Conservation (phyloP, 179 eudicot species). For the Silene vulgaris region DNA sequence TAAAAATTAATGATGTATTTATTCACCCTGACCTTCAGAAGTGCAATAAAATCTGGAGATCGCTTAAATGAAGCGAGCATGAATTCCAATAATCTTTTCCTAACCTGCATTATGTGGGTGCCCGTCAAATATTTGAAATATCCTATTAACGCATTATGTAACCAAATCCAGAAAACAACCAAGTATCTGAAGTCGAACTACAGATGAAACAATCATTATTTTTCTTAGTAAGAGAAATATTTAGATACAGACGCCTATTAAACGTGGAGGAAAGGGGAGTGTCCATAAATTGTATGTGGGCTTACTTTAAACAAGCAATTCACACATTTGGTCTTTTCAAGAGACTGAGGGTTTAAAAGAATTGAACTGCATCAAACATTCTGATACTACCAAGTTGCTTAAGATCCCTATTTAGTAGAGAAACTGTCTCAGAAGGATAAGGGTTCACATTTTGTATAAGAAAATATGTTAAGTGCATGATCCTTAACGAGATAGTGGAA, state of each 20-base stretch:
- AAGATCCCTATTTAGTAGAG: not conserved
- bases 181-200: not conserved
- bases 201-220: not conserved
- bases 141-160: constrained; percentile 1
- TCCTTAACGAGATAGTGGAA: not conserved
- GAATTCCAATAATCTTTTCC: constrained; percentile 82
- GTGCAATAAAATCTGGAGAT: constrained; percentile 74
- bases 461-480: constrained; percentile 5
- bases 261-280: not conserved
- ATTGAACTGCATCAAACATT: not conserved
- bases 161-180: not conserved
- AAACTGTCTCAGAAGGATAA: not conserved
- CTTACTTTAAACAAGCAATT: not conserved
- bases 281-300: not conserved
- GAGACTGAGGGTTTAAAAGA: not conserved
- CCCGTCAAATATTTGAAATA: not conserved
- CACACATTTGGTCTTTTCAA: not conserved
- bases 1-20: not conserved
- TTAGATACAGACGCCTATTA: not conserved
- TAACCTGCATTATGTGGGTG: constrained; percentile 43
- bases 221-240: not conserved
- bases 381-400: not conserved
- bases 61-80: constrained; percentile 90
- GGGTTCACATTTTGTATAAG: not conserved
- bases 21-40: constrained; percentile 68